A percentile compares a stretch with the other conserved stretches of the same genome.
Conservation (phyloP, 768 basidiomycete genomes). For the Phanerochaete sordida region DNA sequence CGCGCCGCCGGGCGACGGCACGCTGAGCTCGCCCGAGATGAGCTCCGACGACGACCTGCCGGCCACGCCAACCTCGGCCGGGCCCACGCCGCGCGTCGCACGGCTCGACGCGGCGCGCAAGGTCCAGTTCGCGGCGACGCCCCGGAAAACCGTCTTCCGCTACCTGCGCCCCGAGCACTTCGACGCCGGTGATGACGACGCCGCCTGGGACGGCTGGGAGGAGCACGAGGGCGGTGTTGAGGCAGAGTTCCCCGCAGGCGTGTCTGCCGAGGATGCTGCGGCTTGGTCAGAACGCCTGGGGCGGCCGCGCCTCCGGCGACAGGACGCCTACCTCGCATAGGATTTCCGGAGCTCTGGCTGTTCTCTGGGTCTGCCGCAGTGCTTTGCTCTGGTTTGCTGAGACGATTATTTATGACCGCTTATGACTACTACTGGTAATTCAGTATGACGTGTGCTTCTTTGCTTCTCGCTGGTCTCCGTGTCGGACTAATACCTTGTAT, state of each 20-base stretch:
- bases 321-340: background rate
- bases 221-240: conserved; percentile 8
- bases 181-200: conserved; percentile 3
- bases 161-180: conserved; percentile 11
- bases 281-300: background rate
- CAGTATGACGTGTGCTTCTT: background rate
- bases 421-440: background rate
- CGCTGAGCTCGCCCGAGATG: conserved; percentile 8
- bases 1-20: background rate
- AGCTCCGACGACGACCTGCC: conserved; percentile 12
- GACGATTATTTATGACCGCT: background rate
- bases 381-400: background rate
- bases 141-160: conserved; percentile 21
- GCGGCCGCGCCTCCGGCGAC: background rate
- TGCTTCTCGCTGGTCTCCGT: background rate
- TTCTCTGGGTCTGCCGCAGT: background rate
- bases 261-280: background rate
- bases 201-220: conserved; percentile 23
- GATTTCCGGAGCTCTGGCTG: background rate
- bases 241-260: background rate
- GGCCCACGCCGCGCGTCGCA: background rate
- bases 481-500: background rate
- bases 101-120: conserved; percentile 18
- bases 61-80: conserved; percentile 9
- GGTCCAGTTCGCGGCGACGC: conserved; percentile 19